Base-by-base conservation (phyloP, 202 grass and related monocot genomes). In the Panicum hallii region DNA sequence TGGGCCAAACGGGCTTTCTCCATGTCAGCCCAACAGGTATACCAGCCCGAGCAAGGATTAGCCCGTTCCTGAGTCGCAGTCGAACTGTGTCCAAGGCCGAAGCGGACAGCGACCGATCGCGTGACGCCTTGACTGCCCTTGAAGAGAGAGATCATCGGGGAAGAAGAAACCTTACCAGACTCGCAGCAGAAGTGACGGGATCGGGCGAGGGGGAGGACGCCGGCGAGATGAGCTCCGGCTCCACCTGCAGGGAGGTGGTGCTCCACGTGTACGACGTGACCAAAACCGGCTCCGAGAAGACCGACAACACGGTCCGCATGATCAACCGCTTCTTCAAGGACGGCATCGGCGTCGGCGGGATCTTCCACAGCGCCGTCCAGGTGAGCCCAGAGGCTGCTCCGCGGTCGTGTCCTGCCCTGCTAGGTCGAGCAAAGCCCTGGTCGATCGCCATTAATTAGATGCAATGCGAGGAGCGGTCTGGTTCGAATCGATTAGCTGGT, bases 311-410 rank as follows among this genome's bases (percentile, higher is more conserved):
- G 79, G 87, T 93, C 71, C 79, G 91, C 57, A 85, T 87, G 83
- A 92, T 97, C 85, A 97, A 97, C 70, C 89, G 94, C 79, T 92
- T 97, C 87, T 97, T 90, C 79, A 97, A 97, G 89, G 94, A 97
- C 79, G 87, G 89, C 50, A 87, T 97, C 91, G 91, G 94, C 77
- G 82, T 97, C 68, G 94, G 94, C 65, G 94, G 94, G 69, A 90
- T 97, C 91, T 97, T 97, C 86, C 94, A 97, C 77, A 91, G 89
- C 82, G 94, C 91, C 82, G 78, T 97, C 75, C 91, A 97, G 91
- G 94, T 97, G 30, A 61, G 57, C 22, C 22, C 22, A 1, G 9
- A 10, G n/a, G 20, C 57, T 11, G 57, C 22, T 61, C 56, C 9
- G 19, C 8, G 3, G 7, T 22, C 7, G 2, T 26, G 2, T 26